Evolutionary conservation across 345 rosid genomes (phyloP).

Genomic region (Cochlearia excelsa): DNA sequence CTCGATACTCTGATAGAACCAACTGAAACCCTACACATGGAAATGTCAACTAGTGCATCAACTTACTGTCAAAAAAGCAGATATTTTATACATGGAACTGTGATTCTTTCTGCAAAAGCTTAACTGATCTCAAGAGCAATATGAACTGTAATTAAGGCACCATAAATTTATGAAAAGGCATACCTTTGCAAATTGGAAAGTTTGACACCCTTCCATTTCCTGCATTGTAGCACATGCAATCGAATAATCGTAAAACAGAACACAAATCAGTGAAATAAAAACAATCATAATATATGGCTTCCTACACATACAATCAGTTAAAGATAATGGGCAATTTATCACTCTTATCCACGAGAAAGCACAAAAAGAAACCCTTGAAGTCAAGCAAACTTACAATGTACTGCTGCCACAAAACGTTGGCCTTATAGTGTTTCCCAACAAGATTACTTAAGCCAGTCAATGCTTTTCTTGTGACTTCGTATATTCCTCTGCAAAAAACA

Average conservation of each 20-base stretch:
- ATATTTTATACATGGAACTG: slow-evolving; percentile 5
- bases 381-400: slow-evolving; percentile 48
- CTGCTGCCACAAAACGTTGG: slow-evolving; percentile 47
- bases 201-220: slow-evolving; percentile 36
- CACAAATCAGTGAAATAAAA: slow-evolving; percentile 16
- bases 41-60: slow-evolving; percentile 20
- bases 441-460: slow-evolving; percentile 60
- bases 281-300: neutral
- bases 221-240: slow-evolving; percentile 25
- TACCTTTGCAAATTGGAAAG: slow-evolving; percentile 31
- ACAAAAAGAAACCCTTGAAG: slow-evolving; percentile 14
- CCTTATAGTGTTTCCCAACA: slow-evolving; percentile 29
- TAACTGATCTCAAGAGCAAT: slow-evolving; percentile 12
- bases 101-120: slow-evolving; percentile 1
- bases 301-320: neutral
- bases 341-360: neutral
- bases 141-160: slow-evolving; percentile 2
- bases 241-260: slow-evolving; percentile 3
- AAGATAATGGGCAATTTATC: slow-evolving; percentile 1
- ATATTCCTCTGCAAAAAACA: slow-evolving; percentile 39
- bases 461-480: slow-evolving; percentile 21
- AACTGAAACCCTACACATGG: neutral
- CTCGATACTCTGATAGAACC: too few relatives aligned
- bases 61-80: slow-evolving; percentile 7
- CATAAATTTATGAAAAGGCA: neutral